phyloP scores from a whole-genome alignment of 73 alveolate species.

The Stentor coeruleus region DNA sequence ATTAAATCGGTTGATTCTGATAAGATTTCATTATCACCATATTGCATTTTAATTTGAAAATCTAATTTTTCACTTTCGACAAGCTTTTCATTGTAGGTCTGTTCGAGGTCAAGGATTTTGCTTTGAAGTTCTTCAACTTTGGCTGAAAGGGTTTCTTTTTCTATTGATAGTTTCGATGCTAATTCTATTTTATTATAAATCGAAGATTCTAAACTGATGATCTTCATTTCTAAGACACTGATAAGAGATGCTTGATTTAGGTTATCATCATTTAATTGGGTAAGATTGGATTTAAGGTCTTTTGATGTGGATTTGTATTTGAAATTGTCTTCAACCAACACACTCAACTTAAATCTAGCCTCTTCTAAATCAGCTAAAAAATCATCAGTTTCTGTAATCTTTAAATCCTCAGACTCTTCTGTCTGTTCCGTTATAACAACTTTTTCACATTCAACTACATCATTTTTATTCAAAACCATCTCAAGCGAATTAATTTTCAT shows the following conservation, averaged over 20 bases:
- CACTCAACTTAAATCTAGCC: neutral
- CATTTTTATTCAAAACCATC: neutral
- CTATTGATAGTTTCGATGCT: neutral
- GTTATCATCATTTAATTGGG: too few species aligned
- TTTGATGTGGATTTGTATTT: neutral
- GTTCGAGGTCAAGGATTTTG: neutral
- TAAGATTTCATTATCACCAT: neutral
- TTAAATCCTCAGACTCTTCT: neutral
- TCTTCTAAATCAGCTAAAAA: neutral
- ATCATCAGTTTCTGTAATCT: neutral
- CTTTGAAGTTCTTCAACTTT: neutral
- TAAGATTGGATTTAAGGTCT: neutral
- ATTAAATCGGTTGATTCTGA: neutral
- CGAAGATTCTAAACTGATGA: neutral
- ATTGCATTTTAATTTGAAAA: neutral
- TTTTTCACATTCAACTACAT: neutral
- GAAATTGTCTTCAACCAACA: neutral
- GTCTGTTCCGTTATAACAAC: neutral
- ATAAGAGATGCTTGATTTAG: neutral
- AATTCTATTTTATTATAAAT: neutral
- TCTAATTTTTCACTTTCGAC: neutral
- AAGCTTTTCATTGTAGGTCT: neutral
- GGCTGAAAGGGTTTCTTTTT: neutral
- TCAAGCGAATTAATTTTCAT: neutral
- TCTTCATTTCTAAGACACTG: neutral